These are phyloP conservation scores for Russula earlei DNA, from an alignment of 768 basidiomycete species.

Conservation along the genomic window DNA sequence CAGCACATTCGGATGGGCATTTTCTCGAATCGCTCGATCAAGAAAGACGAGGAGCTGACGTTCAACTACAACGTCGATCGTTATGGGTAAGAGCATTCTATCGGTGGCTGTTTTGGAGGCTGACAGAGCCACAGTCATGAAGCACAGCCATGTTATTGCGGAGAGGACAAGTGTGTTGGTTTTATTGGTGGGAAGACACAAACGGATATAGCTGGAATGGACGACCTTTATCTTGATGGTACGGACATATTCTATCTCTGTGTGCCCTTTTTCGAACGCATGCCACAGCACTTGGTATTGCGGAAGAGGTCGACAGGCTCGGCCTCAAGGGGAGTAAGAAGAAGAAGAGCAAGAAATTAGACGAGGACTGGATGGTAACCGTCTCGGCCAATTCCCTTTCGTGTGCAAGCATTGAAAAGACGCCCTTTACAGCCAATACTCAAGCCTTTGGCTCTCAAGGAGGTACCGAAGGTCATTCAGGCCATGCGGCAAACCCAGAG, in stretches of 20 bases:
- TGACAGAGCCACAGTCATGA: conserved; percentile 54
- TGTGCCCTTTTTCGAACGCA: conserved; percentile 4
- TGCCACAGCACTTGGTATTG: conserved; percentile 75
- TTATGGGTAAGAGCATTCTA: conserved; percentile 63
- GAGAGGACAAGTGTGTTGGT: conserved; percentile 91
- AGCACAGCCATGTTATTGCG: conserved; percentile 90
- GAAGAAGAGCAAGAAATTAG: conserved; percentile 87
- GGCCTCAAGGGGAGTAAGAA: conserved; percentile 82
- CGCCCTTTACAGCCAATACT: conserved; percentile 52
- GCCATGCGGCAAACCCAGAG: conserved; percentile 85
- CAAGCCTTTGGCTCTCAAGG: conserved; percentile 63
- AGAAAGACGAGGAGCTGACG: conserved; percentile 80
- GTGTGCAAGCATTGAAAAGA: background rate
- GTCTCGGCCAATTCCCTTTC: background rate
- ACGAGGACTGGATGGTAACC: conserved; percentile 84
- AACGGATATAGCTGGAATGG: conserved; percentile 90
- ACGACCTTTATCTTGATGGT: conserved; percentile 93
- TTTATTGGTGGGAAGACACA: conserved; percentile 98
- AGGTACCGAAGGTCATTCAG: conserved; percentile 86
- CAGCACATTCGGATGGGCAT: conserved; percentile 92
- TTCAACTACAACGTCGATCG: conserved; percentile 99
- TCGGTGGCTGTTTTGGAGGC: background rate
- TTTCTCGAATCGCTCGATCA: conserved; percentile 77
- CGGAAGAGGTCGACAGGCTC: conserved; percentile 76
- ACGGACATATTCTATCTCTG: conserved; percentile 1